A percentile compares a stretch with the other conserved stretches of the same genome.
Conservation (phyloP, 2,329 filamentous ascomycete genomes). For the Delphinella strobiligena region DNA sequence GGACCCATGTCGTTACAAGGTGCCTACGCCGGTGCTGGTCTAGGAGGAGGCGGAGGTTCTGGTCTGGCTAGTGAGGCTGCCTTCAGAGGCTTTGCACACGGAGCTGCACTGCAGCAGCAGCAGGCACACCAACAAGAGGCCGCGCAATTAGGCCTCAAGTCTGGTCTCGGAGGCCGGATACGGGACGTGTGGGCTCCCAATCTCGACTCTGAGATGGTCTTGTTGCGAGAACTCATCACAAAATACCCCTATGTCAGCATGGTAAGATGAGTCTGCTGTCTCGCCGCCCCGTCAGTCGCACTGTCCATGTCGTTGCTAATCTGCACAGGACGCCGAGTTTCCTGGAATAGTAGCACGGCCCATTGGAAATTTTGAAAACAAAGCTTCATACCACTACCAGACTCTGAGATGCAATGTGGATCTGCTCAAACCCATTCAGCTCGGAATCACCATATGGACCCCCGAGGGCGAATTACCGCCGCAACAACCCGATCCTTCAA, state of each 20-base stretch:
- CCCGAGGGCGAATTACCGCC: conserved; percentile 79
- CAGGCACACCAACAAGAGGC: conserved; percentile 29
- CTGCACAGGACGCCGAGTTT: conserved; percentile 82
- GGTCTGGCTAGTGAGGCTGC: conserved; percentile 79
- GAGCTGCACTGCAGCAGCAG: conserved; percentile 42
- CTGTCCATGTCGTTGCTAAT: neutral
- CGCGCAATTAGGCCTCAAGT: conserved; percentile 34
- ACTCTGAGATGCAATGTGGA: conserved; percentile 95
- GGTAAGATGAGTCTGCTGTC: conserved; percentile 51
- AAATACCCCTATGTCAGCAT: conserved; percentile 95
- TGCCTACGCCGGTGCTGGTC: conserved; percentile 15
- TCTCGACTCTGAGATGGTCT: conserved; percentile 77
- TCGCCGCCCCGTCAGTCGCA: neutral
- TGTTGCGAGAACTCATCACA: conserved; percentile 70
- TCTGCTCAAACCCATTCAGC: conserved; percentile 92
- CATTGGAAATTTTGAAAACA: conserved; percentile 81
- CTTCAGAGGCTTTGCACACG: conserved; percentile 75
- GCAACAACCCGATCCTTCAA: conserved; percentile 43
- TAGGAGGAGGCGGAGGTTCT: conserved; percentile 31
- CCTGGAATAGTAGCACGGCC: conserved; percentile 93
- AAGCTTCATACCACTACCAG: conserved; percentile 98
- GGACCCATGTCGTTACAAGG: conserved; percentile 38
- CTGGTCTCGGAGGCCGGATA: conserved; percentile 64
- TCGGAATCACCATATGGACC: conserved; percentile 88
- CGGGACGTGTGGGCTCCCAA: conserved; percentile 94